phyloP scores from a whole-genome alignment of 2,329 filamentous ascomycete species.

The Colletotrichum sp. region DNA sequence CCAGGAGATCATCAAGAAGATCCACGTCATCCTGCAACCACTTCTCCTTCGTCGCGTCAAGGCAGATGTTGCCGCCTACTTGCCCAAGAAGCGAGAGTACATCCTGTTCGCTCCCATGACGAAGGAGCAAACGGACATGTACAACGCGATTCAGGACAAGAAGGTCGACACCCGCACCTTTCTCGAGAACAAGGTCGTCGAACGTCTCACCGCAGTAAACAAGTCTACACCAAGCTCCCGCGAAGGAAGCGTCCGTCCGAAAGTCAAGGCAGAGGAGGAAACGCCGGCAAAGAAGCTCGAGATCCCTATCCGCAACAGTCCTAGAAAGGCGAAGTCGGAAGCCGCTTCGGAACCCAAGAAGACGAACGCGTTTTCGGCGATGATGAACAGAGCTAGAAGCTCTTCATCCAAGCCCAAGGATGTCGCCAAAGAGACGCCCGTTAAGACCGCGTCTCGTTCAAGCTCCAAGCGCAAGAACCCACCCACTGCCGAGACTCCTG shows the following conservation, averaged over 20 bases:
- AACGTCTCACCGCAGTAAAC: conserved; percentile 54
- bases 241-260: conserved; percentile 29
- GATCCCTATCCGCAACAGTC: conserved; percentile 40
- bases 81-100: conserved; percentile 98
- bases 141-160: conserved; percentile 68
- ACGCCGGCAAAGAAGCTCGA: conserved; percentile 24
- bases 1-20: conserved; percentile 65
- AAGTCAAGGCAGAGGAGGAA: conserved; percentile 20
- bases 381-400: conserved; percentile 48
- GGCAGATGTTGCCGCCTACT: conserved; percentile 85
- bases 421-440: conserved; percentile 23
- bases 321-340: conserved; percentile 33
- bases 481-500: conserved; percentile 33
- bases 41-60: conserved; percentile 89
- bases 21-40: conserved; percentile 92
- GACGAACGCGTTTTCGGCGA: conserved; percentile 55
- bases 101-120: conserved; percentile 94
- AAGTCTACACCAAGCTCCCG: conserved; percentile 37
- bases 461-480: conserved; percentile 37
- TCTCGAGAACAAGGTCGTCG: conserved; percentile 78
- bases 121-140: conserved; percentile 87
- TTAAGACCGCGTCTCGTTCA: conserved; percentile 16
- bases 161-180: conserved; percentile 71
- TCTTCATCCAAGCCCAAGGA: conserved; percentile 25
- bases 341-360: conserved; percentile 23